These are phyloP conservation scores for Amanita muscaria DNA, from an alignment of 768 basidiomycete genomes.

Conservation along the genomic window DNA sequence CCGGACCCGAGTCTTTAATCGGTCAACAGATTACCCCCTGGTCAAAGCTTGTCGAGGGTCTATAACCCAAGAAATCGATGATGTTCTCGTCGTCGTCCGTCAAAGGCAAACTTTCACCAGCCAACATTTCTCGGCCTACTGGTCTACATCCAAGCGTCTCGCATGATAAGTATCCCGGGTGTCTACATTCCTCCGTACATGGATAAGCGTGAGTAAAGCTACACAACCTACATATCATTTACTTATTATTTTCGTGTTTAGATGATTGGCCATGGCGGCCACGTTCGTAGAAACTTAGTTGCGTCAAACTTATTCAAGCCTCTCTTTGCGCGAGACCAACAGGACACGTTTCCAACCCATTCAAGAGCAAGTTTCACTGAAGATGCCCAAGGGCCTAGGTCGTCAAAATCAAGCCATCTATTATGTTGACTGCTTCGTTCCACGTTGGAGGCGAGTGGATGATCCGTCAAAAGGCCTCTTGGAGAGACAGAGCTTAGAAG, in stretches of 20 bases:
- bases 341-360: constrained; percentile 32
- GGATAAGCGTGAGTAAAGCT: constrained; percentile 54
- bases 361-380: constrained; percentile 31
- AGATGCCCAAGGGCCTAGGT: no score
- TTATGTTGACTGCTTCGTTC: constrained; percentile 58
- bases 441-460: constrained; percentile 65
- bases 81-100: constrained; percentile 8
- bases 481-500: constrained; percentile 60
- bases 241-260: constrained; percentile 19
- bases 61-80: constrained; percentile 22
- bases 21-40: constrained; percentile 60
- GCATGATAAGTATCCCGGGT: constrained; percentile 40
- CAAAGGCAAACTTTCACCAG: constrained; percentile 9
- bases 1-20: constrained; percentile 18
- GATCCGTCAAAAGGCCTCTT: constrained; percentile 55
- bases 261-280: constrained; percentile 81
- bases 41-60: constrained; percentile 31
- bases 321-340: constrained; percentile 62
- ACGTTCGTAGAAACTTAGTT: constrained; percentile 59
- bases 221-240: background rate
- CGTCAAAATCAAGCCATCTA: constrained; percentile 51
- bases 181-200: constrained; percentile 47
- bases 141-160: background rate
- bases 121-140: constrained; percentile 17
- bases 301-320: constrained; percentile 57